A percentile compares a stretch with the other conserved stretches of the same genome.
phyloP scores from a whole-genome alignment of 192 early-diverging fungal genomes.

The Coemansia sp. region DNA sequence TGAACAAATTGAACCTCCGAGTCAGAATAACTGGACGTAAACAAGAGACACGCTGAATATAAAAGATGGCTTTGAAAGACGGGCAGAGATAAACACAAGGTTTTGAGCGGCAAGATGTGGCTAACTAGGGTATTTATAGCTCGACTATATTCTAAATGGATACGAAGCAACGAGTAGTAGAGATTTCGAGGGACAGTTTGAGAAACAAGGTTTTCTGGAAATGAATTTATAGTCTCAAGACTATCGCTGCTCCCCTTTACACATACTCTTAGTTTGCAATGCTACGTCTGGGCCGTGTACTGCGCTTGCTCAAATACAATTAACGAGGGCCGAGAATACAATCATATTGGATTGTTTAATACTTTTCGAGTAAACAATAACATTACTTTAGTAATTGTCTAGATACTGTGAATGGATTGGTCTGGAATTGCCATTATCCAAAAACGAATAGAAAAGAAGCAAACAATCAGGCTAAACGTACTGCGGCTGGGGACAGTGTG shows the following conservation, averaged over 20 bases:
- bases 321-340: not conserved
- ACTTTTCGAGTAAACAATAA: constrained; percentile 4
- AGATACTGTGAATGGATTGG: constrained; percentile 1
- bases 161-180: no score
- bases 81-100: not conserved
- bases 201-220: not conserved
- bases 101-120: not conserved
- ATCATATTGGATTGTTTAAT: constrained; percentile 2
- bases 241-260: not conserved
- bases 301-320: not conserved
- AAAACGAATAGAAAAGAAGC: not conserved
- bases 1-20: not conserved
- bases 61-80: constrained; percentile 7
- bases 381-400: constrained; percentile 3
- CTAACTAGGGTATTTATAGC: not conserved
- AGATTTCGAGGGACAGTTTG: not conserved
- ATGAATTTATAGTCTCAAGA: not conserved
- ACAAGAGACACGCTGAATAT: not conserved
- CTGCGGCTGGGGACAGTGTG: no score
- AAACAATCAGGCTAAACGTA: no score
- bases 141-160: not conserved
- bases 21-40: not conserved
- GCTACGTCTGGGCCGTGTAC: not conserved
- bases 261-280: not conserved
- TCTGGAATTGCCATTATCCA: not conserved